Percentiles rank a stretch among this genome's conserved stretches.
Evolutionary conservation across 176 grass and related monocot genomes (phyloP).

Genomic region (Saccharum officinarum): DNA sequence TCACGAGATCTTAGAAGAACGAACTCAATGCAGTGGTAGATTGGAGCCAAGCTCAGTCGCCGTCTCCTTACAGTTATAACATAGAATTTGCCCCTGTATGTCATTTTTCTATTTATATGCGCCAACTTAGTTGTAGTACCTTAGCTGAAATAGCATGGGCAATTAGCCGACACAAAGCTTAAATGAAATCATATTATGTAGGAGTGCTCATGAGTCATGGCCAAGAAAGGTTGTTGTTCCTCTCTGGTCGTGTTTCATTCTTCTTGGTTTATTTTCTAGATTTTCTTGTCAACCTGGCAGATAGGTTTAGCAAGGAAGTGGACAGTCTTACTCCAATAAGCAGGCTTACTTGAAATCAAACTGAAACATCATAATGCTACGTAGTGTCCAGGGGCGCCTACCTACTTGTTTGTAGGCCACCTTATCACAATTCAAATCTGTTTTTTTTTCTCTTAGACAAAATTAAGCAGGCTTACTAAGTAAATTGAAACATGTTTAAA

Average conservation of each 20-base stretch:
- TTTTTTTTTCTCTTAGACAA: not conserved
- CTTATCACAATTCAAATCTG: not conserved
- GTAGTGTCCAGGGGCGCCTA: not conserved
- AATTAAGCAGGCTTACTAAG: not conserved
- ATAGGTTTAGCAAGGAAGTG: not conserved
- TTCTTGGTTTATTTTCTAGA: not conserved
- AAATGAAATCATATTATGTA: constrained; percentile 10
- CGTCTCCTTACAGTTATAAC: constrained; percentile 19
- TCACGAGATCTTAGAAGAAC: constrained; percentile 60
- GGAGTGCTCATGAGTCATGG: constrained; percentile 1
- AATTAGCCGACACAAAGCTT: constrained; percentile 16
- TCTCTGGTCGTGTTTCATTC: not conserved
- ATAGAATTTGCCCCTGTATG: constrained; percentile 24
- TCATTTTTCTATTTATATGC: constrained; percentile 30
- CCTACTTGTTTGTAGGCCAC: not conserved
- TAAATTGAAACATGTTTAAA: not conserved
- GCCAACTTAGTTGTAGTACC: constrained; percentile 18
- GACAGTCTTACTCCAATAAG: not conserved
- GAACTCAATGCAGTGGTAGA: constrained; percentile 80
- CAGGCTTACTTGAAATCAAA: not conserved
- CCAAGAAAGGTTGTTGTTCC: not conserved
- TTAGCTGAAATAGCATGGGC: constrained; percentile 31
- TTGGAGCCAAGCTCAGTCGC: constrained; percentile 13
- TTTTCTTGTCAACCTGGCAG: not conserved
- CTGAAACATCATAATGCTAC: not conserved